Base-by-base conservation (phyloP, 2,329 filamentous ascomycete species). In the Xylaria hypoxylon region DNA sequence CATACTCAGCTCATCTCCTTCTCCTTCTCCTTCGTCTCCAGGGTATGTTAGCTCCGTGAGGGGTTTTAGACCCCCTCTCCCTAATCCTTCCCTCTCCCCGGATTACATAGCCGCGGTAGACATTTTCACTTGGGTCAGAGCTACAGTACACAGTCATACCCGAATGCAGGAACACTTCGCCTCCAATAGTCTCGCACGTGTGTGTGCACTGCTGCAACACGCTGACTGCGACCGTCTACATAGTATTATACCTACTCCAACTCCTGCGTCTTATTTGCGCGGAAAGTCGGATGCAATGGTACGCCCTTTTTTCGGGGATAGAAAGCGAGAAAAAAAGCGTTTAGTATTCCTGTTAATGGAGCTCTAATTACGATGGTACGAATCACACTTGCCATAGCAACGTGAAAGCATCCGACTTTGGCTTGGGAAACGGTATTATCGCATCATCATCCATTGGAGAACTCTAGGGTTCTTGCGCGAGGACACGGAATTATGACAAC, bases 51-150 rank as follows among this genome's bases (percentile, higher is more conserved):
- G 13, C 28, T 19, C 13, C 8, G 40, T 48, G 48, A 65, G 44
- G 57, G 57, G 56, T 47, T 50, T 22, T 31, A 8, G 13, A 56
- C 5, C n/a, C 26, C 50, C 33, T 19, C 22, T 26, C 22, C 62
- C 62, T 60, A 24, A 57, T 62, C 31, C 44, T 62, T 62, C 63
- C 63, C 19, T 52, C 45, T 47, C 51, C 51, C 63, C 63, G 63
- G 52, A 52, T 13, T n/a, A 33, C 24, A 65, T 62, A 65, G 63
- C 63, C 63, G 63, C 63, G 63, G 63, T 15, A 52, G 22, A 56
- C 8, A 31, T 35, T 8, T 17, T 22, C n/a, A 10, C 28, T 5
- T 48, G 7, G 22, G 28, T 15, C 48, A 51, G 22, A 6, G 42
- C 17, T 57, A 17, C 22, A 45, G 45, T 10, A 26, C 31, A 33